phyloP scores from a whole-genome alignment of 306 rosid genomes.

The Citrullus amarus region DNA sequence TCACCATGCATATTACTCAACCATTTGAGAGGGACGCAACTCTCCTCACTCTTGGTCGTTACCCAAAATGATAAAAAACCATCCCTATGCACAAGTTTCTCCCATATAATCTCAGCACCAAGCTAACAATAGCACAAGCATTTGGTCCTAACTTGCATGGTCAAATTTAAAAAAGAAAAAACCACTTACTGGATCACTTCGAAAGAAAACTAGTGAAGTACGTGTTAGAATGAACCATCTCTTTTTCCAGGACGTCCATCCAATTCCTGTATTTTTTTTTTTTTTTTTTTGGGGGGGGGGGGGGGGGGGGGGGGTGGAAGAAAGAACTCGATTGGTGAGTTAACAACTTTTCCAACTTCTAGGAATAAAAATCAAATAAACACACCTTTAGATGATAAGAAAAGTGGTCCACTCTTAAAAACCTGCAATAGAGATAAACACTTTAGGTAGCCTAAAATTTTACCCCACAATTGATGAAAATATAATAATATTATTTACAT shows the following conservation, averaged over 20 bases:
- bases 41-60: neutral
- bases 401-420: slow-evolving; percentile 92
- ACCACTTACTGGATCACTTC: slow-evolving; percentile 95
- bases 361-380: neutral
- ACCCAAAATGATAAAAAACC: neutral
- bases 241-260: slow-evolving; percentile 99
- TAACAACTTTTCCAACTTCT: neutral
- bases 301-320: neutral
- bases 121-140: neutral
- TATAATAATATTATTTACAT: neutral
- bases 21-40: neutral
- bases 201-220: slow-evolving; percentile 87
- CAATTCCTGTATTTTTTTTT: slow-evolving; percentile 41
- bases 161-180: slow-evolving; percentile 6
- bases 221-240: slow-evolving; percentile 95
- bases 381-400: slow-evolving; percentile 90
- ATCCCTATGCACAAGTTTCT: neutral
- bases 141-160: neutral
- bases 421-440: slow-evolving; percentile 34
- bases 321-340: neutral
- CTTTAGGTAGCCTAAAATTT: slow-evolving; percentile 4
- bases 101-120: neutral
- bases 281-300: neutral
- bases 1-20: neutral
- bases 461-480: neutral